Evolutionary conservation across 2,329 filamentous ascomycete genomes (phyloP).

Genomic region (Xylogone sp.): DNA sequence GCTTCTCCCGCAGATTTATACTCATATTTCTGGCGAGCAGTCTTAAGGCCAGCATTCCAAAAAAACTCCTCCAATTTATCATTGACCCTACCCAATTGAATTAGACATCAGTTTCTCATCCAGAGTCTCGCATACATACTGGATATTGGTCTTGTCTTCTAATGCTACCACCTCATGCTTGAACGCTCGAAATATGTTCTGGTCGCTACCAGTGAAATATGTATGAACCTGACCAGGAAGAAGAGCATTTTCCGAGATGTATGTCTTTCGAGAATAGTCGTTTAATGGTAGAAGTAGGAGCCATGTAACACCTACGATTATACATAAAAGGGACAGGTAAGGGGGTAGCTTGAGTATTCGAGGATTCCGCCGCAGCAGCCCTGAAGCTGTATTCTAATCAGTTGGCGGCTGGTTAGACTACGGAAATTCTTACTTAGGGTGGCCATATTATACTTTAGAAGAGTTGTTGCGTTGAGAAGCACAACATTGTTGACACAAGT

Average conservation of each 20-base stretch:
- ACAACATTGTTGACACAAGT: neutral
- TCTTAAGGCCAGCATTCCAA: conserved; percentile 76
- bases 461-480: neutral
- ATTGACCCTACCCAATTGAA: conserved; percentile 50
- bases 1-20: conserved; percentile 74
- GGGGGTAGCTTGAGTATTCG: conserved; percentile 80
- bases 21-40: conserved; percentile 81
- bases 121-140: conserved; percentile 35
- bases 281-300: conserved; percentile 85
- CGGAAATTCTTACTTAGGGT: neutral
- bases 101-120: conserved; percentile 30
- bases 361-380: conserved; percentile 75
- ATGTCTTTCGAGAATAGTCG: conserved; percentile 86
- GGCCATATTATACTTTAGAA: neutral
- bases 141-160: conserved; percentile 46
- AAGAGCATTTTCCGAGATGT: conserved; percentile 96
- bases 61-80: conserved; percentile 73
- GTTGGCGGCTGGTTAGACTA: neutral
- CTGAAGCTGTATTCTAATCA: conserved; percentile 37
- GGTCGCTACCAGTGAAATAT: conserved; percentile 94
- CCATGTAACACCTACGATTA: conserved; percentile 83
- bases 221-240: conserved; percentile 95
- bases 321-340: conserved; percentile 80
- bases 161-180: conserved; percentile 74
- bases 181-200: conserved; percentile 90